A percentile compares a stretch with the other conserved stretches of the same genome.
These are phyloP conservation scores for Colletotrichum destructivum DNA, from an alignment of 2,329 filamentous ascomycete genomes.

Conservation along the genomic window DNA sequence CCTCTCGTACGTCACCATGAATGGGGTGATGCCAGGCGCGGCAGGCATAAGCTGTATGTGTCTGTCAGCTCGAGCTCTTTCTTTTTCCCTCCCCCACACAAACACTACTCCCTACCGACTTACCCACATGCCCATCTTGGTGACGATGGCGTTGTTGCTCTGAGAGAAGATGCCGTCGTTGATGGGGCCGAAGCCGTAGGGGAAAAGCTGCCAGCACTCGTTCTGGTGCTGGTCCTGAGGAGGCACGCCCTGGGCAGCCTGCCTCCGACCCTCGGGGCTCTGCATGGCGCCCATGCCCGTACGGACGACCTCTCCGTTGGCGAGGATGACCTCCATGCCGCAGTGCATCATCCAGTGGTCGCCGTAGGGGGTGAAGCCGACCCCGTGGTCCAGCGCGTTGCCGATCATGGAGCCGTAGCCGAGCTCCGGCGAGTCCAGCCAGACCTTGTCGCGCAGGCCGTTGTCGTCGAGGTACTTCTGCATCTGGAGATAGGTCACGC, in stretches of 20 bases:
- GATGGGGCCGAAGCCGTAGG: conserved; percentile 57
- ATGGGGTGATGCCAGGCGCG: conserved; percentile 54
- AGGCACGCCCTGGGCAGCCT: conserved; percentile 54
- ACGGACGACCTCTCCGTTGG: conserved; percentile 60
- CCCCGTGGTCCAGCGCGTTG: conserved; percentile 61
- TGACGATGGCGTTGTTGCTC: conserved; percentile 66
- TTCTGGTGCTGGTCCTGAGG: conserved; percentile 49
- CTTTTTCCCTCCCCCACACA: no score
- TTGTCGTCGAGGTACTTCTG: conserved; percentile 63
- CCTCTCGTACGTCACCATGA: conserved; percentile 56
- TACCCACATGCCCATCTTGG: conserved; percentile 65
- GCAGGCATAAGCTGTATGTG: conserved; percentile 51
- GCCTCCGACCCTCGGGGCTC: conserved; percentile 50
- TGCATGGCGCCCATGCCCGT: conserved; percentile 63
- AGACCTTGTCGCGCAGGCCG: conserved; percentile 56
- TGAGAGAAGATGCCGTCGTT: conserved; percentile 66
- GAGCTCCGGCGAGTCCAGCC: conserved; percentile 60
- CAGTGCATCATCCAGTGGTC: conserved; percentile 57
- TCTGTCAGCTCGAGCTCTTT: background rate
- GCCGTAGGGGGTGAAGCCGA: conserved; percentile 62
- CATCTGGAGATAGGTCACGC: conserved; percentile 67
- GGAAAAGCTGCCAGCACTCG: conserved; percentile 53
- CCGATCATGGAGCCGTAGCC: conserved; percentile 61
- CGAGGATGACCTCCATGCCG: conserved; percentile 61
- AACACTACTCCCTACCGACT: background rate